A percentile compares a stretch with the other conserved stretches of the same genome.
Conservation (phyloP, 2,329 filamentous ascomycete genomes). For the Pseudocercospora vitis region DNA sequence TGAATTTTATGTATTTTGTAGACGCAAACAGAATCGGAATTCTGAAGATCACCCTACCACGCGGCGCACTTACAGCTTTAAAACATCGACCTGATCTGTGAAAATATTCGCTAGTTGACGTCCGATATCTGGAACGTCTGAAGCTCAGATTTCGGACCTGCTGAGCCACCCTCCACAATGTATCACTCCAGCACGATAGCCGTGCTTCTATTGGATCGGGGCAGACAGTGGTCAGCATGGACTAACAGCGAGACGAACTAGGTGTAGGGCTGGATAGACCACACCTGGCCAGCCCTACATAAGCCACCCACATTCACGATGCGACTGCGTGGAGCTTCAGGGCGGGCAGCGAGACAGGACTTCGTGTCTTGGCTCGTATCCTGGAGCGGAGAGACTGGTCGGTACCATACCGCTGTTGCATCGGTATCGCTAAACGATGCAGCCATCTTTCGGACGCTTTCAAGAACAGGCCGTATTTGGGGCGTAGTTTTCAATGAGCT, state of each 20-base stretch:
- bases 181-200: background rate
- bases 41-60: background rate
- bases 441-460: too few species aligned
- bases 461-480: too few species aligned
- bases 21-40: too few species aligned
- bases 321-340: too few species aligned
- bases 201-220: background rate
- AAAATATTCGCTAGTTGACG: too few species aligned
- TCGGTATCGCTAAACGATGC: too few species aligned
- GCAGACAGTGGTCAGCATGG: background rate
- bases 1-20: too few species aligned
- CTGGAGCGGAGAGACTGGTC: too few species aligned
- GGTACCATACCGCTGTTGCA: too few species aligned
- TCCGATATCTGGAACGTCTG: background rate
- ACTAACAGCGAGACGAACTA: background rate
- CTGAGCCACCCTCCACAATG: background rate
- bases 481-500: too few species aligned
- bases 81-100: background rate
- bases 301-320: background rate
- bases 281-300: background rate
- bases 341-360: too few species aligned
- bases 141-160: background rate
- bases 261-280: background rate
- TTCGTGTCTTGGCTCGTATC: too few species aligned
- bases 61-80: background rate